Evolutionary conservation across 495 filamentous ascomycete genomes (phyloP).

Genomic region (Glutinoglossum americanum): DNA sequence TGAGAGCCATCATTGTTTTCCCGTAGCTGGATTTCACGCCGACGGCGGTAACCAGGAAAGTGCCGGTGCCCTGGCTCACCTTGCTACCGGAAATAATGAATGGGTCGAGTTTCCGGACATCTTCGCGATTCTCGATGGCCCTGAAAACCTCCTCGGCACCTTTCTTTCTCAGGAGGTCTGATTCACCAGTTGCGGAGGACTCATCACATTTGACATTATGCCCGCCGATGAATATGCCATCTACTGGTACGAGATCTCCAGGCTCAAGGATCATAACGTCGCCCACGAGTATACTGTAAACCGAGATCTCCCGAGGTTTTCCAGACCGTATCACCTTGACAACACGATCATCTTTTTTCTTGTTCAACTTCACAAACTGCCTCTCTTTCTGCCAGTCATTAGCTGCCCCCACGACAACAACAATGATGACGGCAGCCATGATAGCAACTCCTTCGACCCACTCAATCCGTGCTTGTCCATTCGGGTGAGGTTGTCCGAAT

Average conservation of each 20-base stretch:
- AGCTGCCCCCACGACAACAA: conserved; percentile 21
- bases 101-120: conserved; percentile 36
- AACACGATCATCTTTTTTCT: conserved; percentile 20
- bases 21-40: conserved; percentile 42
- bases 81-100: conserved; percentile 43
- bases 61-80: conserved; percentile 40
- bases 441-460: conserved; percentile 29
- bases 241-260: conserved; percentile 51
- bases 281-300: conserved; percentile 64
- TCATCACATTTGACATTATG: conserved; percentile 46
- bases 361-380: conserved; percentile 25
- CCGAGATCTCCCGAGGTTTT: conserved; percentile 50
- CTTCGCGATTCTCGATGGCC: conserved; percentile 30
- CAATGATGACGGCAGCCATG: conserved; percentile 23
- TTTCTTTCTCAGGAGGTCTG: conserved; percentile 44
- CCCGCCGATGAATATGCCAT: conserved; percentile 17
- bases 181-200: conserved; percentile 48
- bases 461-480: conserved; percentile 16
- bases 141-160: conserved; percentile 34
- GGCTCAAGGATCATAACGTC: conserved; percentile 69
- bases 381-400: conserved; percentile 26
- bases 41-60: conserved; percentile 40
- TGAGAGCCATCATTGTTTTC: conserved; percentile 39
- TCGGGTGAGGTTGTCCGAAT: conserved; percentile 18
- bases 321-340: conserved; percentile 44